These are phyloP conservation scores for Fusarium scirpi DNA, from an alignment of 2,329 filamentous ascomycete species.

Conservation along the genomic window DNA sequence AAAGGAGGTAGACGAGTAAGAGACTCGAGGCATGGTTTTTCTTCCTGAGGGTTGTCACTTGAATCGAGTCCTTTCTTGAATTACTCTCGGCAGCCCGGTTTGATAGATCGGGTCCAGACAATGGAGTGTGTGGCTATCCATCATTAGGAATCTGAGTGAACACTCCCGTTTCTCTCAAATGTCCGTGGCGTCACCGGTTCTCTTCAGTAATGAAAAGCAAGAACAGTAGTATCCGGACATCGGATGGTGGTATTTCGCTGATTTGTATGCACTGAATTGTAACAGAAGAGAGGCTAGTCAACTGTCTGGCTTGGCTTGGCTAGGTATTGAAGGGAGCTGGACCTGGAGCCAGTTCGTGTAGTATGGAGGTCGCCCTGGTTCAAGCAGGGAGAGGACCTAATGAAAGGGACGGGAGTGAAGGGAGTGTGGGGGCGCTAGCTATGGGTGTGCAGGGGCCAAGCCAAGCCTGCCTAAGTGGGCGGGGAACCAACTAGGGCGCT, in stretches of 20 bases:
- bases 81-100: background rate
- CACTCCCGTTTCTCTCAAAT: slow-evolving; percentile 12
- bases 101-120: background rate
- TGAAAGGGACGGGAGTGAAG: too few species aligned
- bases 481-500: slow-evolving; percentile 26
- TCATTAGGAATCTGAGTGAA: background rate
- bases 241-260: slow-evolving; percentile 6
- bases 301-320: background rate
- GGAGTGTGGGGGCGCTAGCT: too few species aligned
- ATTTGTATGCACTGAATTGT: background rate
- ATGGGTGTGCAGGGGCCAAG: background rate
- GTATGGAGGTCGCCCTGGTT: background rate
- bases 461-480: background rate
- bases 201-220: slow-evolving; percentile 24
- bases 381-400: slow-evolving; percentile 13
- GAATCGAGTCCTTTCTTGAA: background rate
- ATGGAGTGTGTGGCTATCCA: slow-evolving; percentile 16
- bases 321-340: slow-evolving; percentile 24
- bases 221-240: slow-evolving; percentile 8
- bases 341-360: background rate
- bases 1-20: slow-evolving; percentile 12
- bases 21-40: background rate
- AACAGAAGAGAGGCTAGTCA: background rate
- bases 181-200: slow-evolving; percentile 17
- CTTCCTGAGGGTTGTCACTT: background rate